Evolutionary conservation across 2,329 filamentous ascomycete genomes (phyloP), one percentile per base, ranked within the genome.

Genomic region (Xylaria sp.): DNA sequence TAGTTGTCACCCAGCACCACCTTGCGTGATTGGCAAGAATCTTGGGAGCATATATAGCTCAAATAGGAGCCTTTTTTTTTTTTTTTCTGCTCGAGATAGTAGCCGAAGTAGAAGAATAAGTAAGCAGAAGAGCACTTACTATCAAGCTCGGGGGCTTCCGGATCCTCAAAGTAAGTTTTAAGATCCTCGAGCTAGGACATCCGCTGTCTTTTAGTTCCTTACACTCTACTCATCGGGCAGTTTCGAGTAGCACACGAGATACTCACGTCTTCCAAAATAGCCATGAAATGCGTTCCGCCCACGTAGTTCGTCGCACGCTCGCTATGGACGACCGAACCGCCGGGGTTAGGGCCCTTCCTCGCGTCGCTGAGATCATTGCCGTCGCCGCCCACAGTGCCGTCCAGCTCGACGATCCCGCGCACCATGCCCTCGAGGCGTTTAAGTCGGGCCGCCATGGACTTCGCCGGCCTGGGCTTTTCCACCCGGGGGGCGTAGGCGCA

Each of bases 251-350:
- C 19, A 49, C n/a, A 1, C 25, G 27, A 40, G 25, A 21, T 41
- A 74, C 80, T 78, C 67, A 86, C 84, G 75, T 87, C 83, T 68
- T 87, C 82, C 10, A 87, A 73, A 72, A 87, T 85, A 2, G 85
- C 85, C 76, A 86, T 82, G 65, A 84, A 86, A 61, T 87, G 84
- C 44, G 85, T 87, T 3, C 84, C 84, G 1, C 85, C 85, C 4
- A 87, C 80, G 65, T 85, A 87, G 4, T 80, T 83, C 41, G 78
- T 80, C 9, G 76, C 77, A 52, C 74, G 73, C 35, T 77, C 70
- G 2, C 79, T 76, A 21, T 76, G 73, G 19, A 85, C 75, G 6
- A 85, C 76, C 54, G 82, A 77, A 0, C 78, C 81, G 1, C 65
- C 57, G 4, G 65, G 40, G 60, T 71, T 10, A 13, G 71, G 63